phyloP scores from a whole-genome alignment of 2,329 filamentous ascomycete species.

The Xylariomycetidae sp. region DNA sequence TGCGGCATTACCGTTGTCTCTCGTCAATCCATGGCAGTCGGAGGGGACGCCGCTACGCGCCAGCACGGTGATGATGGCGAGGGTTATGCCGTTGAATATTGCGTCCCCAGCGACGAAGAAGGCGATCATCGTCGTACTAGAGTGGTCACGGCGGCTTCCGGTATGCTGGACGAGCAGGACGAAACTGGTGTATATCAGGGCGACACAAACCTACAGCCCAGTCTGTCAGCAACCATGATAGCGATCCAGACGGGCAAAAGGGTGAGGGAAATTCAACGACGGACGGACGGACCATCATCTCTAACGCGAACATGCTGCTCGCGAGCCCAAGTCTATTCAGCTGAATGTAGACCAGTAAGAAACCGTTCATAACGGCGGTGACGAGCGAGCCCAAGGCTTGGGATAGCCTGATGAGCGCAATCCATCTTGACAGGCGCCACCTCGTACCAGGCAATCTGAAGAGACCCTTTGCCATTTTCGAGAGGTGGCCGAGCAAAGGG shows the following conservation, averaged over 20 bases:
- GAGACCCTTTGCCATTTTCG: conserved; percentile 13
- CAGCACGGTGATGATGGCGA: conserved; percentile 30
- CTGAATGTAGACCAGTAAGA: conserved; percentile 27
- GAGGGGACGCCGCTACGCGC: conserved; percentile 28
- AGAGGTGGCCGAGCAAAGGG: too few species aligned
- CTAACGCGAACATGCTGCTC: conserved; percentile 24
- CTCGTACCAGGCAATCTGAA: conserved; percentile 7
- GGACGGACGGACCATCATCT: conserved; percentile 29
- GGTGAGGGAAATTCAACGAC: neutral
- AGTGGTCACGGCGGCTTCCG: conserved; percentile 17
- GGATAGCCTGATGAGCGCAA: conserved; percentile 25
- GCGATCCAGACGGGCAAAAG: neutral
- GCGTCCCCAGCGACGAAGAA: conserved; percentile 27
- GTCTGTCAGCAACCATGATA: too few species aligned
- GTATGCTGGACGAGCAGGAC: conserved; percentile 27
- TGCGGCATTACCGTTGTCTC: conserved; percentile 13
- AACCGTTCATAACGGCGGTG: conserved; percentile 30
- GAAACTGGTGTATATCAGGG: conserved; percentile 28
- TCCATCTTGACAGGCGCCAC: conserved; percentile 30
- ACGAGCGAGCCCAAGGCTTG: conserved; percentile 28
- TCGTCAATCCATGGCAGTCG: conserved; percentile 29
- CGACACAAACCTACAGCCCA: conserved; percentile 20
- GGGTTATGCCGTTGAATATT: conserved; percentile 22
- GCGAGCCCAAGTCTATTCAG: conserved; percentile 21
- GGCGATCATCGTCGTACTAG: conserved; percentile 18